Conservation (phyloP, 768 basidiomycete genomes). For the Xerocomellus dryophilus region DNA sequence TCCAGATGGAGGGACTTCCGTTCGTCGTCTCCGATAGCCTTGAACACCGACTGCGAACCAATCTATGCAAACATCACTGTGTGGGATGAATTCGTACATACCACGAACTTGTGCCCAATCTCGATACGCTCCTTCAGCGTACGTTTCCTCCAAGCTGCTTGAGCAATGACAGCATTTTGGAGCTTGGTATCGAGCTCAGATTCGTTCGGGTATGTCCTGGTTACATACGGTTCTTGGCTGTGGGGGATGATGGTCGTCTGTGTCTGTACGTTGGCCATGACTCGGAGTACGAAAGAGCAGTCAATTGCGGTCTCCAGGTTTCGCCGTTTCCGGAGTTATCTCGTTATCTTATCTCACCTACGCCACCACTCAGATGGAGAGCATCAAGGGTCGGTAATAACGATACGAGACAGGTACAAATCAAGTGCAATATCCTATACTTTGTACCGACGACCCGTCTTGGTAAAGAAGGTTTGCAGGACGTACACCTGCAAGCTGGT, state of each 20-base stretch:
- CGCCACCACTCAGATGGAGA: not conserved
- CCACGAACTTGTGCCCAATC: conserved; percentile 70
- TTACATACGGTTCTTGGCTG: conserved; percentile 57
- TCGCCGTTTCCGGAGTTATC: not conserved
- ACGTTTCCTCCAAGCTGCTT: conserved; percentile 67
- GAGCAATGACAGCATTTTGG: conserved; percentile 56
- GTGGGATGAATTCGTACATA: conserved; percentile 33
- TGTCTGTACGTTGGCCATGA: conserved; percentile 25
- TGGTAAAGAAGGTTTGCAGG: conserved; percentile 95
- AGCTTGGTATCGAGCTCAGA: conserved; percentile 62
- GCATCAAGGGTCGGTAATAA: not conserved
- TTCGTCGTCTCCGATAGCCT: conserved; percentile 45
- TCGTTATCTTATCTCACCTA: conserved; percentile 15
- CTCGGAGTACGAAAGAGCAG: not conserved
- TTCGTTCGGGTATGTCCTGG: conserved; percentile 59
- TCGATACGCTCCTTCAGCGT: conserved; percentile 62
- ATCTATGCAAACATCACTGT: not conserved
- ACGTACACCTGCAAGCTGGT: conserved; percentile 84
- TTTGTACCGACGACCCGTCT: conserved; percentile 86
- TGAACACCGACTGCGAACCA: conserved; percentile 45
- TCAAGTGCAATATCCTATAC: conserved; percentile 46
- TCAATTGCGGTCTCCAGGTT: not conserved
- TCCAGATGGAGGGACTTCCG: conserved; percentile 54
- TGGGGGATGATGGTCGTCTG: conserved; percentile 89
- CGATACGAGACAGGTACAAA: conserved; percentile 7